Base-by-base conservation (phyloP, 331 rosid genomes). In the Arachis monticola region DNA sequence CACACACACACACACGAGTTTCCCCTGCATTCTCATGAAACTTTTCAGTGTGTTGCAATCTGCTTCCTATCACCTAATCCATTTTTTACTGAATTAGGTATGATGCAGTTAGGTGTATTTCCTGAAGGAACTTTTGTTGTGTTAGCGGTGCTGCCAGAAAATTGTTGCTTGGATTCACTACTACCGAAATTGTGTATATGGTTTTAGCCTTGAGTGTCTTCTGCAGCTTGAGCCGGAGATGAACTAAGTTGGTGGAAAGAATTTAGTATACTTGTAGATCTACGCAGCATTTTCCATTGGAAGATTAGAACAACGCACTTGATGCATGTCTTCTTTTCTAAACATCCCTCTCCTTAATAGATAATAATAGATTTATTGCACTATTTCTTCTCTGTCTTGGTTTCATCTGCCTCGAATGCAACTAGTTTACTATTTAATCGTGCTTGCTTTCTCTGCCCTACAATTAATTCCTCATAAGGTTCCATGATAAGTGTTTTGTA, bases 61-160 rank as follows among this genome's bases (percentile, higher is more conserved):
- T 17, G 22, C 22, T 17, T 17, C 22, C 22, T 17, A 17, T 6
- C 10, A 2, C 61, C 1, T 13, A 46, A n/a, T 67, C 66, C 14
- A 11, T 45, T 59, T 47, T 48, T 70, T 1, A 30, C 41, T 7
- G 22, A 30, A 64, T 47, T 47, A 52, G 10, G 55, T 64, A 67
- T 72, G 35, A 79, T 76, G 55, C 42, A 46, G 50, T 4, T 63
- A 17, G 58, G 17, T 66, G 60, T 55, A 66, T 79, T 32, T 64
- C 32, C 76, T 80, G 80, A 74, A 87, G 87, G 91, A 74, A 52
- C 67, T 55, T 4, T 45, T 58, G 64, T 73, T 64, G 70, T 42
- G 52, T 35, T 69, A 46, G 67, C 64, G 75, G 73, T 67, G 80
- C 9, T 38, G 51, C 71, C 64, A 53, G 42, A 27, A 69, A 77